phyloP scores from a whole-genome alignment of 2,329 filamentous ascomycete genomes.

The Coniella lustricola region DNA sequence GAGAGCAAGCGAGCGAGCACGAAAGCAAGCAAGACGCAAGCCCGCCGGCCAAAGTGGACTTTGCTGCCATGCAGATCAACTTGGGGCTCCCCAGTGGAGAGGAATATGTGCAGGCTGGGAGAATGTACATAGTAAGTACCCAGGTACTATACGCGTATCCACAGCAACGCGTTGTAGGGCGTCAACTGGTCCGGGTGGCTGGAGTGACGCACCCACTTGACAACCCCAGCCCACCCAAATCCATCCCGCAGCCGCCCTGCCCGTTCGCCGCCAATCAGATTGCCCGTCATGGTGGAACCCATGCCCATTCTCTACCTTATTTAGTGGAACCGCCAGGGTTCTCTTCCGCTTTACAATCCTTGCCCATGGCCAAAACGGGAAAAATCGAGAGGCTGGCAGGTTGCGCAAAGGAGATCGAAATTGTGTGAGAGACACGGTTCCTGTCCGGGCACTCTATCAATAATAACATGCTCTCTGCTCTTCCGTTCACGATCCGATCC shows the following conservation, averaged over 20 bases:
- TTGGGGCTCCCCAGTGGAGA: too few species aligned
- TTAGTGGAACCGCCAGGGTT: background rate
- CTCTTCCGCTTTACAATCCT: background rate
- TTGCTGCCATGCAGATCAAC: background rate
- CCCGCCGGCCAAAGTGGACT: background rate
- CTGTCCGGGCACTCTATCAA: background rate
- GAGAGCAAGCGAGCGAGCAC: background rate
- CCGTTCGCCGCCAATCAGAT: background rate
- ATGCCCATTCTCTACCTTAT: background rate
- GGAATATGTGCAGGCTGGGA: background rate
- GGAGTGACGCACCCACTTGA: constrained; percentile 7
- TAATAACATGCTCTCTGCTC: too few species aligned
- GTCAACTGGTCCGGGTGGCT: constrained; percentile 3
- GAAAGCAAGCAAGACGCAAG: background rate
- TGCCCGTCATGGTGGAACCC: background rate
- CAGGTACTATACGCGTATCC: constrained; percentile 1
- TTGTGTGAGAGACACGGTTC: background rate
- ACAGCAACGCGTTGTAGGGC: constrained; percentile 9
- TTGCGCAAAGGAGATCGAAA: background rate
- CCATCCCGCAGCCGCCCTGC: background rate
- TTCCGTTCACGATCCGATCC: too few species aligned
- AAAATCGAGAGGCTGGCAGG: background rate
- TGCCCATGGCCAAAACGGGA: constrained; percentile 5
- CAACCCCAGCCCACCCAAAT: constrained; percentile 1
- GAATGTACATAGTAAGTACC: background rate